Conservation (phyloP, 768 basidiomycete genomes). For the Leucosporidium creatinivorum region DNA sequence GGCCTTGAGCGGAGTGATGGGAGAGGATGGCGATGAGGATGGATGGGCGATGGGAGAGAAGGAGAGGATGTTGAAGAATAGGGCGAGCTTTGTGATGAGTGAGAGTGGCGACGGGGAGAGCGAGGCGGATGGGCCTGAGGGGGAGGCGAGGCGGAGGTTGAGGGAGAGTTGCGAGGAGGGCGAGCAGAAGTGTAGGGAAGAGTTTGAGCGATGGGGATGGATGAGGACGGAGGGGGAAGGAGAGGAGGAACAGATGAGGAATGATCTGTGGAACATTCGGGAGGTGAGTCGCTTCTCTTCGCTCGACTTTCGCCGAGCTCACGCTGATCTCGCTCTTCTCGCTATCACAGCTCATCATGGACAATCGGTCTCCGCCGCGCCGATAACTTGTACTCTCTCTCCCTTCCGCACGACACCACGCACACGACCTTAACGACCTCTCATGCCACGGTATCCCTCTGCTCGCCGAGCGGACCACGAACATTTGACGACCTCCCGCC, state of each 20-base stretch:
- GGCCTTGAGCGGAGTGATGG: not conserved
- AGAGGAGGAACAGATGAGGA: constrained; percentile 1
- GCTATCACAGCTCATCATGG: constrained; percentile 11
- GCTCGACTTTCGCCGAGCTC: not conserved
- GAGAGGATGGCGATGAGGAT: not conserved
- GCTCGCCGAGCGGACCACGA: too few relatives aligned
- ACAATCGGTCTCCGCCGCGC: constrained; percentile 1
- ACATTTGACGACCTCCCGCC: too few relatives aligned
- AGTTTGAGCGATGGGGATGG: constrained; percentile 4
- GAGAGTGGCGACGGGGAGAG: constrained; percentile 14
- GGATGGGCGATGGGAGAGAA: constrained; percentile 29
- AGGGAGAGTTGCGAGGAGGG: not conserved
- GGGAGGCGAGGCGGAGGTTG: constrained; percentile 6
- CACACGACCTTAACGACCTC: too few relatives aligned
- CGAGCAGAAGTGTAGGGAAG: not conserved
- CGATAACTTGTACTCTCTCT: too few relatives aligned
- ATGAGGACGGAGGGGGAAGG: not conserved
- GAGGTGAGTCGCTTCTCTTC: constrained; percentile 3
- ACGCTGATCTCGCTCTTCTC: too few relatives aligned
- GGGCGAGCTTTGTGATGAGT: constrained; percentile 29
- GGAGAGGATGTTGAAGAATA: constrained; percentile 23
- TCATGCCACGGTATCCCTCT: too few relatives aligned
- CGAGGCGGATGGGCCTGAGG: not conserved
- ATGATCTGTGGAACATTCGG: constrained; percentile 19
- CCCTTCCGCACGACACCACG: too few relatives aligned